Percentiles rank a stretch among this genome's conserved stretches.
phyloP scores from a whole-genome alignment of 2,329 filamentous ascomycete species.

The Exophiala oligosperma region DNA sequence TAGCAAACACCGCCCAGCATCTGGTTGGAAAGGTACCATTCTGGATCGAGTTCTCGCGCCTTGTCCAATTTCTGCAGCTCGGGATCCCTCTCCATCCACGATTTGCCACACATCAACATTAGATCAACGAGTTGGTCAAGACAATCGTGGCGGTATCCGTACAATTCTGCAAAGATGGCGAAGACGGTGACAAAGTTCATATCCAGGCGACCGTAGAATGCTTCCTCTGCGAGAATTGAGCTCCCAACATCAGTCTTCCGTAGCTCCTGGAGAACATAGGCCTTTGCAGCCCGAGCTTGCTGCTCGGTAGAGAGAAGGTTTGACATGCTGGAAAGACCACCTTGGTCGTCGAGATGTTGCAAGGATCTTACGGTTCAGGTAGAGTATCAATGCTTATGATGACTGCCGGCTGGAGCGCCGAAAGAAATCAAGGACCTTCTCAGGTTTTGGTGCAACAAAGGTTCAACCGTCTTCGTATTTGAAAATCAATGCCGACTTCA shows the following conservation, averaged over 20 bases:
- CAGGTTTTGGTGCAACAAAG: no score
- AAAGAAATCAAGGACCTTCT: no score
- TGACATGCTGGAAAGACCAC: no score
- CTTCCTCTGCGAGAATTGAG: constrained; percentile 20
- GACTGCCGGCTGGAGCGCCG: no score
- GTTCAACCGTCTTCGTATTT: no score
- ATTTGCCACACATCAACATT: constrained; percentile 26
- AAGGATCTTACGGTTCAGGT: no score
- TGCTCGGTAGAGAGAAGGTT: constrained; percentile 24
- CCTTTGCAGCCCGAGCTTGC: constrained; percentile 27
- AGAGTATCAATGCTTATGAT: no score
- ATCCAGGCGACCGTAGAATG: constrained; percentile 23
- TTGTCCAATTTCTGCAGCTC: constrained; percentile 24
- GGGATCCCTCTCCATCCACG: constrained; percentile 21
- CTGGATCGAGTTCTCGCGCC: constrained; percentile 23
- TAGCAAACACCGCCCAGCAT: constrained; percentile 30
- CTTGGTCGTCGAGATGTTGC: no score
- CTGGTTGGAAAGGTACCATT: constrained; percentile 29
- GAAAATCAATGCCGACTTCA: no score
- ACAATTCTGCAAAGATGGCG: constrained; percentile 28
- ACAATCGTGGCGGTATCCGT: constrained; percentile 28
- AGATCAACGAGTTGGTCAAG: constrained; percentile 28
- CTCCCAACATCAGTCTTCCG: constrained; percentile 20
- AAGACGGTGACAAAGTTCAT: constrained; percentile 29
- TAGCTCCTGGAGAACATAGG: constrained; percentile 28